phyloP scores from a whole-genome alignment of 371 early-diverging fungal species.

The Mucor ambiguus region DNA sequence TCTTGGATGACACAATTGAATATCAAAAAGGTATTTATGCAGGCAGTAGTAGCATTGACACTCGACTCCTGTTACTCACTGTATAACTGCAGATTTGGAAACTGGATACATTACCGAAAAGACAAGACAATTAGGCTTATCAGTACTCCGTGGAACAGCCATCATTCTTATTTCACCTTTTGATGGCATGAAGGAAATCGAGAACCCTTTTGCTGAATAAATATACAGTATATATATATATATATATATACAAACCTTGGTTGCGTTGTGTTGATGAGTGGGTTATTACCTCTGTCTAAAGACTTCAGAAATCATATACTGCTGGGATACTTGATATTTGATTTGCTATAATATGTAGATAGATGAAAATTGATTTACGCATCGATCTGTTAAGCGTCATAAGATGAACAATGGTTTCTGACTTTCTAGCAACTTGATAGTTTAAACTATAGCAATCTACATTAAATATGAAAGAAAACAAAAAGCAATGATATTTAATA shows the following conservation, averaged over 20 bases:
- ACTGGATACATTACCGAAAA: constrained; percentile 10
- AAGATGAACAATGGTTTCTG: too few relatives aligned
- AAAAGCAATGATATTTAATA: background rate
- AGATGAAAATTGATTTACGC: too few relatives aligned
- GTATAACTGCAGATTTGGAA: background rate
- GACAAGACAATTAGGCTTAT: constrained; percentile 67
- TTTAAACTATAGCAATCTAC: too few relatives aligned
- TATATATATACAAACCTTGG: too few relatives aligned
- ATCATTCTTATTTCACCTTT: constrained; percentile 90
- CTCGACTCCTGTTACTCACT: background rate
- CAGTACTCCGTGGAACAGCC: constrained; percentile 90
- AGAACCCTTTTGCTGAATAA: constrained; percentile 77
- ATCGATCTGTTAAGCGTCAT: too few relatives aligned
- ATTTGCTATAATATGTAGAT: too few relatives aligned
- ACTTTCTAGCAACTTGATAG: too few relatives aligned
- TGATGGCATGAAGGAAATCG: constrained; percentile 91
- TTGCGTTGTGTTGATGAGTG: background rate
- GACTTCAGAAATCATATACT: too few relatives aligned
- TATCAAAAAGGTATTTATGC: constrained; percentile 64
- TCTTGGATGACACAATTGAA: constrained; percentile 91
- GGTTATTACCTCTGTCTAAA: too few relatives aligned
- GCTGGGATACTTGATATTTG: too few relatives aligned
- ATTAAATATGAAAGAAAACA: background rate
- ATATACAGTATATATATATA: too few relatives aligned
- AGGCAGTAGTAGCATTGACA: background rate